Base-by-base conservation (phyloP, 306 rosid species). In the Dicorynia guianensis region DNA sequence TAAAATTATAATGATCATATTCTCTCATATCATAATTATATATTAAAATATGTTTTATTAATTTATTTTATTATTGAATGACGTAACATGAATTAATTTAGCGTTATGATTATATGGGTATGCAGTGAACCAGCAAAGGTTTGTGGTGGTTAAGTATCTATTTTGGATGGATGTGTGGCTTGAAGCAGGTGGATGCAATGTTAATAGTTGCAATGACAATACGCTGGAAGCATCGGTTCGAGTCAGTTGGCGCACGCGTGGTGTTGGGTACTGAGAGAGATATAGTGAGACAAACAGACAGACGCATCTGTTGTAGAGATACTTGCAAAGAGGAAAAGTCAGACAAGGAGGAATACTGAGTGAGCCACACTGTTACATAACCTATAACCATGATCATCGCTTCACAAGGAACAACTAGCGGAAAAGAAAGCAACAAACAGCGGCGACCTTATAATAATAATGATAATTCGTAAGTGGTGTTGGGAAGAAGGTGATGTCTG, bases 241-340 rank as follows among this genome's bases (percentile, higher is more conserved):
- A 14, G 50, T 56, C 55, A 71, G 65, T 71, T 12, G 36, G 52
- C 48, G 62, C 70, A 74, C 78, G 78, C 78, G 70, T 62, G 71
- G 40, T 2, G 61, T 0, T 65, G 60, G 9, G 30, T 25, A 25
- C 30, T 30, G 64, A 63, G 52, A 40, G 35, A 57, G 1, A 25
- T 25, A 25, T 25, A 25, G 13, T 11, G 25, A 67, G 69, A 76
- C 46, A 76, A 4, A 68, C 39, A 35, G 46, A 67, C 75, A 66
- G 10, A 43, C n/a, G 69, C 62, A 47, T 34, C 75, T 76, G 59
- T 65, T 0, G 7, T 13, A 46, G 44, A 10, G 75, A n/a, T 40
- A 43, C 35, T 15, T 11, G 42, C 7, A 42, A 66, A 63, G 34
- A 44, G 67, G 40, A 66, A 56, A 44, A 56, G 74, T 56, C 59